A percentile compares a stretch with the other conserved stretches of the same genome.
These are phyloP conservation scores for Suhomyces taliae DNA, from an alignment of 1,139 yeast genomes.

Conservation along the genomic window DNA sequence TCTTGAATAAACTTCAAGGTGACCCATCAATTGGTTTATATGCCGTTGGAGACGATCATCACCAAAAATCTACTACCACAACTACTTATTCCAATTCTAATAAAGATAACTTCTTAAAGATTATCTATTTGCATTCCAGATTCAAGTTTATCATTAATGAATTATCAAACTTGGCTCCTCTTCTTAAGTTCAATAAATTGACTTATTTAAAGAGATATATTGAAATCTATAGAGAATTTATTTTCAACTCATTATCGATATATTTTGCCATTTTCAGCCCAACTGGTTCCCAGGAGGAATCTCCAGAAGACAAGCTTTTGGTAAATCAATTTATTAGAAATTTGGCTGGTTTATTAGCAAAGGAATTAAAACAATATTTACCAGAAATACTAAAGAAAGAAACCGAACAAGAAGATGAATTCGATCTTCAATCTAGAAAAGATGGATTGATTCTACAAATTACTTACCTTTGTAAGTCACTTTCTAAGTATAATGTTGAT, in stretches of 20 bases:
- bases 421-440: slow-evolving; percentile 43
- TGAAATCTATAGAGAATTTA: slow-evolving; percentile 81
- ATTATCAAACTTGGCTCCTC: slow-evolving; percentile 55
- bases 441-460: slow-evolving; percentile 71
- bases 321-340: slow-evolving; percentile 36
- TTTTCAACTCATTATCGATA: slow-evolving; percentile 69
- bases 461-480: slow-evolving; percentile 73
- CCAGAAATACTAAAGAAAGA: slow-evolving; percentile 21
- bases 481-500: slow-evolving; percentile 69
- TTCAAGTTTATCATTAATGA: slow-evolving; percentile 61
- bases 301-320: slow-evolving; percentile 27
- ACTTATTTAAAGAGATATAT: slow-evolving; percentile 74
- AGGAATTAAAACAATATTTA: slow-evolving; percentile 28
- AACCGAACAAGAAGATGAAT: slow-evolving; percentile 26
- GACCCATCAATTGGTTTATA: slow-evolving; percentile 8
- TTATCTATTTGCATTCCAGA: slow-evolving; percentile 55
- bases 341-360: slow-evolving; percentile 28
- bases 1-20: slow-evolving; percentile 55
- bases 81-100: slow-evolving; percentile 8
- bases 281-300: slow-evolving; percentile 12
- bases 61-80: slow-evolving; percentile 27
- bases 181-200: slow-evolving; percentile 52
- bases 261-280: slow-evolving; percentile 60
- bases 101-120: slow-evolving; percentile 36
- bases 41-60: background rate